Evolutionary conservation across 495 filamentous ascomycete genomes (phyloP).

Genomic region (Penicillium cataractarum): DNA sequence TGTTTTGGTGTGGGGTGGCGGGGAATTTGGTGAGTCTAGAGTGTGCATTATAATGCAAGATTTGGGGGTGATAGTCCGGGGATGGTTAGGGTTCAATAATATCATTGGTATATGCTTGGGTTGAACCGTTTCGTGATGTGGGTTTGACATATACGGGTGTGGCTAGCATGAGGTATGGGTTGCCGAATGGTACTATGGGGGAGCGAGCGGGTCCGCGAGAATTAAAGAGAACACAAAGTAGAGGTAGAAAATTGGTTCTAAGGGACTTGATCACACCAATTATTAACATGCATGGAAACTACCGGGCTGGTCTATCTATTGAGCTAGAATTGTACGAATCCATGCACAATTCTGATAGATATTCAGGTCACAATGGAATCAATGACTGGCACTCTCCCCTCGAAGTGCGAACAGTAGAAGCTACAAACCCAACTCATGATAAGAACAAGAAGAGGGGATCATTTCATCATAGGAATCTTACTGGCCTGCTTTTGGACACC

Average conservation of each 20-base stretch:
- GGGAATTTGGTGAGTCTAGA: background rate
- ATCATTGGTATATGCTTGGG: background rate
- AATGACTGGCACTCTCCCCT: background rate
- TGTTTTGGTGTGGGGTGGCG: background rate
- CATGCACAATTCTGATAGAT: no score
- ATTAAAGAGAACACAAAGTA: background rate
- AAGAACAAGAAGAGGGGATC: background rate
- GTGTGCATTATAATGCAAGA: no score
- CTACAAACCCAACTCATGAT: background rate
- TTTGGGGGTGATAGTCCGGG: background rate
- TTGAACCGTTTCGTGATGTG: background rate
- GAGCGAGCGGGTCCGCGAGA: background rate
- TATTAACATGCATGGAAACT: background rate
- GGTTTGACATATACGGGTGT: background rate
- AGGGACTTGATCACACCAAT: background rate
- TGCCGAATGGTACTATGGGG: background rate
- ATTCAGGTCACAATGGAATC: background rate
- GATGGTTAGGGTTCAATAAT: no score
- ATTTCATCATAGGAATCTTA: background rate
- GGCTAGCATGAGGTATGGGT: background rate
- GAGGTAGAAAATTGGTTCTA: background rate
- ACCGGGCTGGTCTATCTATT: background rate
- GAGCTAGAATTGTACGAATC: background rate
- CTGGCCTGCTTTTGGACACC: background rate
- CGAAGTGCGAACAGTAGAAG: background rate